Conservation (phyloP, 371 early-diverging fungal genomes). For the Mucor circinelloides region DNA sequence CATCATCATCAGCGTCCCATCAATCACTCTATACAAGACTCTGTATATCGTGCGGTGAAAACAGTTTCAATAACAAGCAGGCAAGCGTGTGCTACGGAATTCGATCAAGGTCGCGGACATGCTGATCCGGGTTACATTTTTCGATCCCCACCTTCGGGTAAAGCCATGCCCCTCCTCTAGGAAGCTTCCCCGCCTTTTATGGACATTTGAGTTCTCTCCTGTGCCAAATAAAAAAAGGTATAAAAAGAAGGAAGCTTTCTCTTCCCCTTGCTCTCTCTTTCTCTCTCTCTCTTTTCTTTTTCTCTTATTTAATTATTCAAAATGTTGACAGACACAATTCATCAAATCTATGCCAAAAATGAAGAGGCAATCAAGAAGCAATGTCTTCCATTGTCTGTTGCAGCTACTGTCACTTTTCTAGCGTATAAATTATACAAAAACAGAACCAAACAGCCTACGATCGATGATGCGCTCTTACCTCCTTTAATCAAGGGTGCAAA, state of each 20-base stretch:
- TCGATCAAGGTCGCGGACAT: constrained; percentile 3
- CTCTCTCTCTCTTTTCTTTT: neutral
- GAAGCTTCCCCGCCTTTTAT: neutral
- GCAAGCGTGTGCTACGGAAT: neutral
- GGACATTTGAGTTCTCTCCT: neutral
- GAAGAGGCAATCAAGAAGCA: constrained; percentile 3
- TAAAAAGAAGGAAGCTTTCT: neutral
- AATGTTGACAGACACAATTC: neutral
- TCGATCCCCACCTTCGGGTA: neutral
- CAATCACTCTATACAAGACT: too few relatives aligned
- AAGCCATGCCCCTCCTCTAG: neutral
- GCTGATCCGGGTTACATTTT: neutral
- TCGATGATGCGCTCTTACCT: constrained; percentile 6
- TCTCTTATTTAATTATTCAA: neutral
- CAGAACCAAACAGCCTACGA: neutral
- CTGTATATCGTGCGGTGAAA: neutral
- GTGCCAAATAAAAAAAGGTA: neutral
- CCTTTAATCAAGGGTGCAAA: constrained; percentile 18
- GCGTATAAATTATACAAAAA: constrained; percentile 4
- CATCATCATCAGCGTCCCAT: neutral
- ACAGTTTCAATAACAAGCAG: neutral
- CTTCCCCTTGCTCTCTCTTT: neutral
- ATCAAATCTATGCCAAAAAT: neutral
- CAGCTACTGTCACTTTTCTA: constrained; percentile 16
- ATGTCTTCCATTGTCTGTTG: constrained; percentile 12